phyloP scores from a whole-genome alignment of 495 filamentous ascomycete genomes.

The Talaromyces stipitatus region DNA sequence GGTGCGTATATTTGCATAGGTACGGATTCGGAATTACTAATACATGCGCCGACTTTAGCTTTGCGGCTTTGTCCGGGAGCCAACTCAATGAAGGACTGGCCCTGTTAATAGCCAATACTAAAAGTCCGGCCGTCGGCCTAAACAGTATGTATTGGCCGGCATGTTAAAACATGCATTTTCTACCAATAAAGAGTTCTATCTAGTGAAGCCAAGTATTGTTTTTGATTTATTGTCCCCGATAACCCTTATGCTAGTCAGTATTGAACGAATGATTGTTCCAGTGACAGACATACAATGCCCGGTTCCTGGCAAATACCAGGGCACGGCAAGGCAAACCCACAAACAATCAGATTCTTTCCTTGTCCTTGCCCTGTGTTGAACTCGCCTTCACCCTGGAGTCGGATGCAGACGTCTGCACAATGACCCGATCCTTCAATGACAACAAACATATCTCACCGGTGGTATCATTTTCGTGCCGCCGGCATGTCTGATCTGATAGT shows the following conservation, averaged over 20 bases:
- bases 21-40: too few relatives aligned
- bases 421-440: not conserved
- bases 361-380: too few relatives aligned
- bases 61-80: conserved; percentile 1
- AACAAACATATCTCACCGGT: not conserved
- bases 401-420: not conserved
- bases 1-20: too few relatives aligned
- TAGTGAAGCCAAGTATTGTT: too few relatives aligned
- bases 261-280: not conserved
- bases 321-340: not conserved
- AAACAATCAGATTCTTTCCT: not conserved
- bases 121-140: not conserved
- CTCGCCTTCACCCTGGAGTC: not conserved
- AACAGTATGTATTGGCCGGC: not conserved
- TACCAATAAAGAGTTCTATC: too few relatives aligned
- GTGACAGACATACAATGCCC: not conserved
- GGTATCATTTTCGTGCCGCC: not conserved
- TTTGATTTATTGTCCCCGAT: too few relatives aligned
- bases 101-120: not conserved
- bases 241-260: too few relatives aligned
- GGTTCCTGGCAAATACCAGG: not conserved
- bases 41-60: not conserved
- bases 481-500: not conserved
- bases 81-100: not conserved
- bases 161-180: not conserved